A percentile compares a stretch with the other conserved stretches of the same genome.
Evolutionary conservation across 345 rosid species (phyloP).

Genomic region (Limnanthes douglasii): DNA sequence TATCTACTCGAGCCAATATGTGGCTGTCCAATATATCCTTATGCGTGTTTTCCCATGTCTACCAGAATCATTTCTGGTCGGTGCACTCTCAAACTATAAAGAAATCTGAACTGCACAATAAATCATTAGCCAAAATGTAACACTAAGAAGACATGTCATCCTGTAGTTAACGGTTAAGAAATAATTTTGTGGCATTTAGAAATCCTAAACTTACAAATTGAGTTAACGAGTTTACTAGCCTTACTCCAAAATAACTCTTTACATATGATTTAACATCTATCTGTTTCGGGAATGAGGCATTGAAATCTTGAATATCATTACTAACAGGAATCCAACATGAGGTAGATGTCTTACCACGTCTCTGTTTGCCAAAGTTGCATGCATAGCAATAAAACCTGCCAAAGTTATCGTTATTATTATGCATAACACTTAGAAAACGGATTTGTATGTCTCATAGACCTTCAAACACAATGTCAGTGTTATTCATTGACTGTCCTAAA

Average conservation of each 20-base stretch:
- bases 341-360: slow-evolving; percentile 57
- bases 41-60: background rate
- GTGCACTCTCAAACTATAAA: background rate
- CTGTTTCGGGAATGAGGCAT: background rate
- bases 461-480: background rate
- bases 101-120: background rate
- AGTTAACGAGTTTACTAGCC: background rate
- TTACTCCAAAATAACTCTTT: background rate
- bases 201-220: background rate
- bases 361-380: slow-evolving; percentile 86
- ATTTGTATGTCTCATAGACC: background rate
- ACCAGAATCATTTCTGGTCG: background rate
- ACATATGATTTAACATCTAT: background rate
- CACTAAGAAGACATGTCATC: background rate
- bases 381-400: slow-evolving; percentile 90
- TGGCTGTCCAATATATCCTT: background rate
- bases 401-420: too few species aligned
- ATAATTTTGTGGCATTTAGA: too few species aligned
- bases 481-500: background rate
- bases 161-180: too few species aligned
- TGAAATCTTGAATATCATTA: slow-evolving; percentile 1
- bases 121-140: too few species aligned
- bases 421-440: too few species aligned
- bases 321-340: background rate
- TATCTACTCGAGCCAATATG: background rate